Evolutionary conservation across 148 eudicot genomes (phyloP), one percentile per base, ranked within the genome.

Genomic region (Silene uniflora): DNA sequence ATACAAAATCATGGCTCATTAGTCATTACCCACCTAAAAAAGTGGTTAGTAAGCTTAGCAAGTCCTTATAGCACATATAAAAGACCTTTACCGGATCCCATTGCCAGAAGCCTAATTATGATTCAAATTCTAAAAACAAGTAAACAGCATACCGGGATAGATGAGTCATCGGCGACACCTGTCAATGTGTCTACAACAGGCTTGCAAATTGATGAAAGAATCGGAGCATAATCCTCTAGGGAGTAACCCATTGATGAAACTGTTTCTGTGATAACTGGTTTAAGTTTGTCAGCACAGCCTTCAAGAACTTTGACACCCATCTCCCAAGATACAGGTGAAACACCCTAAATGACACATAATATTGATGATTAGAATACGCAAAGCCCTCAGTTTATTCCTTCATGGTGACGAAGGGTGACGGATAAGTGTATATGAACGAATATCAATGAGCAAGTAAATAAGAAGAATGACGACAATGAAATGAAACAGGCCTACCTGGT

Each of bases 181-280:
- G 76, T 62, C 23, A 35, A 52, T 29, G 19, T 72, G 17, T 73
- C 76, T 68, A 73, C 66, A 60, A 74, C 69, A 76, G 72, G 68
- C 66, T 85, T 77, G 77, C 85, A 89, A 25, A 88, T 78, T n/a
- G 81, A 87, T 77, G 78, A 24, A 67, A 91, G 84, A 76, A 89
- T 72, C 10, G 91, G 93, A 69, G 84, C 88, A 83, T 79, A 93
- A 81, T 90, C 91, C 74, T 83, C 80, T 35, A 81, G 21, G 71
- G 75, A 72, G 35, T 70, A 69, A 54, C 77, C 76, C 85, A 76
- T 75, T 23, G 79, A 63, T 21, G 76, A 65, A 75, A 88, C 77
- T 35, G 86, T 83, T 79, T 82, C 80, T 67, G 54, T 73, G 54
- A 90, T 85, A 85, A 76, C 83, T 35, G 78, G 85, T 75, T 54